phyloP scores from a whole-genome alignment of 2,329 filamentous ascomycete species.

The Colletotrichum siamense region DNA sequence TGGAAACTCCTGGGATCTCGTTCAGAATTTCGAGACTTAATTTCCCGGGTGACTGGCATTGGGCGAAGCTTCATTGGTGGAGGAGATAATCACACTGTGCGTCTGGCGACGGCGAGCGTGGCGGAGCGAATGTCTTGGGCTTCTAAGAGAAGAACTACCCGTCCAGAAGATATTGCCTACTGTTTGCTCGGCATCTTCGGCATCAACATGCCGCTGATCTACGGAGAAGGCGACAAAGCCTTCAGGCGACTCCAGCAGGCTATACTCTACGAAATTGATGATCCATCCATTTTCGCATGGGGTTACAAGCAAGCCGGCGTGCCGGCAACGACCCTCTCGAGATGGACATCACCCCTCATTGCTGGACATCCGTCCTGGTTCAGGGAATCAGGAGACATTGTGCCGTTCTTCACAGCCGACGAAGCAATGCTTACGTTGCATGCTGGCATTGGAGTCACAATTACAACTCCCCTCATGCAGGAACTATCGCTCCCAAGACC shows the following conservation, averaged over 20 bases:
- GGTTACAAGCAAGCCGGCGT: neutral
- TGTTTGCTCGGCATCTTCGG: slow-evolving; percentile 30
- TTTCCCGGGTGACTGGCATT: neutral
- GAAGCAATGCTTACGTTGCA: no score
- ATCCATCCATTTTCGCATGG: neutral
- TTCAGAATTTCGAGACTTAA: rapidly evolving
- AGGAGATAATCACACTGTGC: no score
- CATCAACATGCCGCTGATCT: slow-evolving; percentile 29
- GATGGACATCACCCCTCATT: no score
- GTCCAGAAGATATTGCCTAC: slow-evolving; percentile 29
- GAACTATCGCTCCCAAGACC: no score
- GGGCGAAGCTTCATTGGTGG: no score
- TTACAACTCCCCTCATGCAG: no score
- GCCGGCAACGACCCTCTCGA: no score
- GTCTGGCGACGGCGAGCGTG: neutral
- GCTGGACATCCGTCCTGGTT: no score
- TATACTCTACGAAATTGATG: neutral
- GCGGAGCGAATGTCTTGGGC: slow-evolving; percentile 26
- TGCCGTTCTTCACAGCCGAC: no score
- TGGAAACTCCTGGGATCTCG: neutral
- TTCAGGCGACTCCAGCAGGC: slow-evolving; percentile 23
- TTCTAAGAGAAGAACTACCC: slow-evolving; percentile 23
- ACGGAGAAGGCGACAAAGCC: slow-evolving; percentile 29
- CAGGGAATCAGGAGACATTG: no score
- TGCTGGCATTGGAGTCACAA: no score